Evolutionary conservation across 2,329 filamentous ascomycete species (phyloP).

Genomic region (Diaporthe destruens): DNA sequence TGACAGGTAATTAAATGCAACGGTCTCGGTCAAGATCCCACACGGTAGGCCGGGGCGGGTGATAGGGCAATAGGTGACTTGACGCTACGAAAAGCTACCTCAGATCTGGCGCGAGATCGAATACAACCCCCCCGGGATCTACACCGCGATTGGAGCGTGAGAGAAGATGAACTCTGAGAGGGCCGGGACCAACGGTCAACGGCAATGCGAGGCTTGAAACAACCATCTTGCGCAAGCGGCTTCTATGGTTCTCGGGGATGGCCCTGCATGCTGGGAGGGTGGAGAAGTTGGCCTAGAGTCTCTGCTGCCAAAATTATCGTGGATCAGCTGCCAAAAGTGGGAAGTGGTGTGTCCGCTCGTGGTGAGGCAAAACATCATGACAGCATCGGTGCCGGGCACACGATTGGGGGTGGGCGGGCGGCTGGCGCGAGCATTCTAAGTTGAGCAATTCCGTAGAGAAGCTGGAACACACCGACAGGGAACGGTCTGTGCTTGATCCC

Average conservation of each 20-base stretch:
- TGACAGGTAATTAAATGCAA: too few species aligned
- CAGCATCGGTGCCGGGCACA: constrained; percentile 11
- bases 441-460: constrained; percentile 15
- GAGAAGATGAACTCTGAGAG: constrained; percentile 18
- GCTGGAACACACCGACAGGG: constrained; percentile 32
- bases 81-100: neutral
- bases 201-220: constrained; percentile 27
- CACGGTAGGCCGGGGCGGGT: constrained; percentile 3
- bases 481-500: constrained; percentile 24
- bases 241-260: constrained; percentile 4
- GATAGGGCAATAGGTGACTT: neutral
- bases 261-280: neutral
- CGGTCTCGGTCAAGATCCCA: constrained; percentile 19
- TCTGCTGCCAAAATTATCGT: neutral
- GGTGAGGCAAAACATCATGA: constrained; percentile 12
- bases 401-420: constrained; percentile 3
- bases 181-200: constrained; percentile 18
- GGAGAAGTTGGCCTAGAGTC: neutral
- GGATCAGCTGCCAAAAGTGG: neutral
- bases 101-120: constrained; percentile 24
- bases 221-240: constrained; percentile 11
- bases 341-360: neutral
- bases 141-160: constrained; percentile 27
- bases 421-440: constrained; percentile 12
- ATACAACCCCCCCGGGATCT: constrained; percentile 14